Conservation (phyloP, 106 monocot species). For the Allium cepa region DNA sequence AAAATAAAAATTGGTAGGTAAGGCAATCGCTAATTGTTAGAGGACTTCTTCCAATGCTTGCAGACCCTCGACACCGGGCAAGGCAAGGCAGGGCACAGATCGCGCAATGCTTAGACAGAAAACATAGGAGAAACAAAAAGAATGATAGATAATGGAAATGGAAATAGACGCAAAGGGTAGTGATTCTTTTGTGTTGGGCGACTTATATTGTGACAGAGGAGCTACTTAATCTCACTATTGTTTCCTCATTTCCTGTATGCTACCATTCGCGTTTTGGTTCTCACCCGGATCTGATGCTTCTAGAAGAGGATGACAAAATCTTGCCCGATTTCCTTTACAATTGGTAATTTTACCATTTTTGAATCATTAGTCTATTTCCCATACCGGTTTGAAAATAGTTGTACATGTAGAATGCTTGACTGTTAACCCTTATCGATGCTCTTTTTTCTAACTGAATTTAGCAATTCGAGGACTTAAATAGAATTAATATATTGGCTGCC, state of each 20-base stretch:
- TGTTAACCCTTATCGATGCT: neutral
- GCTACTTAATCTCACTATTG: slow-evolving; percentile 26
- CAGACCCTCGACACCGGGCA: too few species aligned
- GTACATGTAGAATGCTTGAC: neutral
- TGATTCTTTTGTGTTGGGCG: neutral
- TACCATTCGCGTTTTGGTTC: slow-evolving; percentile 63
- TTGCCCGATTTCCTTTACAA: slow-evolving; percentile 53
- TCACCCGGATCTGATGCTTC: slow-evolving; percentile 71
- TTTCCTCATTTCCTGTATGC: slow-evolving; percentile 46
- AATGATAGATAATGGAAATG: slow-evolving; percentile 1
- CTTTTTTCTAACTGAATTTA: too few species aligned
- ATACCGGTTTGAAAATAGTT: too few species aligned
- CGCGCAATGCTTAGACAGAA: too few species aligned
- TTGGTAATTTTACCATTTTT: slow-evolving; percentile 26
- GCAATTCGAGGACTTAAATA: too few species aligned
- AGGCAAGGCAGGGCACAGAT: too few species aligned
- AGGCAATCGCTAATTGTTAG: too few species aligned
- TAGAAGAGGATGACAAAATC: slow-evolving; percentile 70
- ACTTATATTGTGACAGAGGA: slow-evolving; percentile 24
- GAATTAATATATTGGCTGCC: too few species aligned
- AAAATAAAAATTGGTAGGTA: too few species aligned
- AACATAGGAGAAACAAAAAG: neutral
- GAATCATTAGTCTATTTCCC: too few species aligned
- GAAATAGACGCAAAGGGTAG: slow-evolving; percentile 3
- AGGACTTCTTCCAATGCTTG: too few species aligned